Conservation (phyloP, 208 protist species). For the Strigomonas oncopelti region DNA sequence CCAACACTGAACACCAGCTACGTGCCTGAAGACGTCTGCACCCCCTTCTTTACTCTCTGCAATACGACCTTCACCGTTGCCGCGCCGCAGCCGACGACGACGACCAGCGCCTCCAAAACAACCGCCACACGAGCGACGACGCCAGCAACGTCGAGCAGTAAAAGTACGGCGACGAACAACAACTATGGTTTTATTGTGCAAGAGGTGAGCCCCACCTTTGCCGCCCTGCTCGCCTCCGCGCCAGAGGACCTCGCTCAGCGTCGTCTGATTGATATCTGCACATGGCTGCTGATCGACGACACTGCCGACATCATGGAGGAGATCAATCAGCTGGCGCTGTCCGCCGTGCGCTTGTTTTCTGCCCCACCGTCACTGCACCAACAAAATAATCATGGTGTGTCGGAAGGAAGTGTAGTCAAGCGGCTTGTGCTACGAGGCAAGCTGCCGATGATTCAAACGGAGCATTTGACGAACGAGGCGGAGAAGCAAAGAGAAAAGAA, state of each 20-base stretch:
- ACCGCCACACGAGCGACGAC: too few relatives aligned
- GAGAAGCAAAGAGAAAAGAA: too few relatives aligned
- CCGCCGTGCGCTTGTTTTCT: too few relatives aligned
- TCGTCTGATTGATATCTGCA: conserved; percentile 31
- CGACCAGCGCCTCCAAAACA: too few relatives aligned
- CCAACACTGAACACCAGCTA: background rate
- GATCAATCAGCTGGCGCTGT: too few relatives aligned
- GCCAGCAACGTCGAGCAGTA: too few relatives aligned
- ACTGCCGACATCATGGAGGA: background rate
- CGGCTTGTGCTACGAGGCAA: conserved; percentile 26
- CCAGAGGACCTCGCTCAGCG: conserved; percentile 27
- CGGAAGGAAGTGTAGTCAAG: conserved; percentile 25
- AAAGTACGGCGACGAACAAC: conserved; percentile 7
- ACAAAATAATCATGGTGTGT: background rate
- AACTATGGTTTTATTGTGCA: conserved; percentile 36
- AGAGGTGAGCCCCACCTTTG: conserved; percentile 46
- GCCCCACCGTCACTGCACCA: too few relatives aligned
- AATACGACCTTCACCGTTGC: too few relatives aligned
- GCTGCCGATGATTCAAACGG: conserved; percentile 17
- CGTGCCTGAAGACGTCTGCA: conserved; percentile 28
- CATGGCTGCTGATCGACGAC: conserved; percentile 46
- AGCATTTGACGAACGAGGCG: background rate
- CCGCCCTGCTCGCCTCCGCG: conserved; percentile 36
- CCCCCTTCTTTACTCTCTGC: conserved; percentile 30
- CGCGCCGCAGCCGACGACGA: too few relatives aligned